These are phyloP conservation scores for Epichloe baconii DNA, from an alignment of 2,329 filamentous ascomycete species.

Conservation along the genomic window DNA sequence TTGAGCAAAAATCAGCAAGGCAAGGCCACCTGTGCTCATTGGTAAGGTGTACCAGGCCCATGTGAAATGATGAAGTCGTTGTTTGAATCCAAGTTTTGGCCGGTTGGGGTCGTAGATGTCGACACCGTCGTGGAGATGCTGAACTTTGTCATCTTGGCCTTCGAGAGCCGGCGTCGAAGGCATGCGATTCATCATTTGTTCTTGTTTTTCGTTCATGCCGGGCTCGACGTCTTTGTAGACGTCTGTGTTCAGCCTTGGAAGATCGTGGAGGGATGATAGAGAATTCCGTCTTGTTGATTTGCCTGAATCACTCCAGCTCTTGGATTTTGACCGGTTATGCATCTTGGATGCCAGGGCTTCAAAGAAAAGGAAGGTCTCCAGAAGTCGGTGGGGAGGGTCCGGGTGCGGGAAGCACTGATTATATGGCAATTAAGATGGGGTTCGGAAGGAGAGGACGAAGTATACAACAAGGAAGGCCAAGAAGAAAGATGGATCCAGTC, in stretches of 20 bases:
- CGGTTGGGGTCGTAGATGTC: slow-evolving; percentile 12
- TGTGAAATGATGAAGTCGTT: slow-evolving; percentile 45
- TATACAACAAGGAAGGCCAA: not conserved
- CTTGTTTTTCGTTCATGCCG: not conserved
- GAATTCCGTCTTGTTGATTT: slow-evolving; percentile 3
- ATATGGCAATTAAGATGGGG: not conserved
- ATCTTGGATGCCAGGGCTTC: not conserved
- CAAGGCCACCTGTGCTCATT: slow-evolving; percentile 62
- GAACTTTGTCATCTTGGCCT: not conserved
- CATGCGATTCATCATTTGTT: not conserved
- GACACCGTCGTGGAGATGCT: slow-evolving; percentile 1
- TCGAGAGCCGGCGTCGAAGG: slow-evolving; percentile 2
- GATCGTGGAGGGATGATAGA: not conserved
- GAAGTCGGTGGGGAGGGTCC: not conserved
- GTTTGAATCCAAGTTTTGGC: slow-evolving; percentile 24
- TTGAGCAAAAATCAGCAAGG: slow-evolving; percentile 47
- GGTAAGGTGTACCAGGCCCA: slow-evolving; percentile 65
- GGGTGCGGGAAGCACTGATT: not conserved
- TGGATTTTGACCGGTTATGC: not conserved
- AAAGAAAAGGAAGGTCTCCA: not conserved
- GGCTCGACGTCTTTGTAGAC: not conserved
- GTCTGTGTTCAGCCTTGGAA: not conserved
- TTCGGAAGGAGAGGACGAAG: not conserved
- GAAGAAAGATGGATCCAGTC: not conserved
- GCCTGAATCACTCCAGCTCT: slow-evolving; percentile 4